Percentiles rank a stretch among this genome's conserved stretches.
Evolutionary conservation across 177 flowering plant species (phyloP).

Genomic region (Tripterygium wilfordii): DNA sequence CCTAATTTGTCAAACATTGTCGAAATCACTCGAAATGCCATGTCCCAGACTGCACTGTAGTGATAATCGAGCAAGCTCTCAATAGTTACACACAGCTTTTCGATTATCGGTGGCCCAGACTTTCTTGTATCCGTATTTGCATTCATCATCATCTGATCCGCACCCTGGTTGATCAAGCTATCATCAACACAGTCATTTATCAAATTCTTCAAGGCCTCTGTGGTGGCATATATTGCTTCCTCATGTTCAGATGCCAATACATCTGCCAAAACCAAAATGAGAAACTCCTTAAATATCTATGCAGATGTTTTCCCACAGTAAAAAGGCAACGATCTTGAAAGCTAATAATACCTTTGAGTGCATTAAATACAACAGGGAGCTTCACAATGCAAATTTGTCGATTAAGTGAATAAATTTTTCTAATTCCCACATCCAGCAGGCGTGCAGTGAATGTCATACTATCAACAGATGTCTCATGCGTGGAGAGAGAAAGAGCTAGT

Average conservation of each 20-base stretch:
- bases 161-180: constrained; percentile 68
- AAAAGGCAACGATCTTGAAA: no score
- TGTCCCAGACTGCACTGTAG: constrained; percentile 71
- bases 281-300: no score
- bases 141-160: constrained; percentile 34
- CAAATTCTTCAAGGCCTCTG: constrained; percentile 58
- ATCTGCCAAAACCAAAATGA: constrained; percentile 41
- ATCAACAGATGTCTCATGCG: constrained; percentile 62
- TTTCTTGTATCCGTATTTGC: constrained; percentile 25
- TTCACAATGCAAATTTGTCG: constrained; percentile 57
- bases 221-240: constrained; percentile 74
- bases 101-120: constrained; percentile 69
- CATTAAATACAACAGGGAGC: constrained; percentile 67
- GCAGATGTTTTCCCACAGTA: no score
- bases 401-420: constrained; percentile 52
- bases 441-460: constrained; percentile 70
- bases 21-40: constrained; percentile 71
- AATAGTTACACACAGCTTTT: constrained; percentile 69
- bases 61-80: constrained; percentile 81
- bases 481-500: constrained; percentile 43
- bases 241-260: constrained; percentile 73
- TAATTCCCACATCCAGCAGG: constrained; percentile 70
- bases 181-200: constrained; percentile 73
- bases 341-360: constrained; percentile 85
- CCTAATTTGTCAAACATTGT: constrained; percentile 87